phyloP scores from a whole-genome alignment of 2,329 filamentous ascomycete genomes.

The Aspergillus fructus region DNA sequence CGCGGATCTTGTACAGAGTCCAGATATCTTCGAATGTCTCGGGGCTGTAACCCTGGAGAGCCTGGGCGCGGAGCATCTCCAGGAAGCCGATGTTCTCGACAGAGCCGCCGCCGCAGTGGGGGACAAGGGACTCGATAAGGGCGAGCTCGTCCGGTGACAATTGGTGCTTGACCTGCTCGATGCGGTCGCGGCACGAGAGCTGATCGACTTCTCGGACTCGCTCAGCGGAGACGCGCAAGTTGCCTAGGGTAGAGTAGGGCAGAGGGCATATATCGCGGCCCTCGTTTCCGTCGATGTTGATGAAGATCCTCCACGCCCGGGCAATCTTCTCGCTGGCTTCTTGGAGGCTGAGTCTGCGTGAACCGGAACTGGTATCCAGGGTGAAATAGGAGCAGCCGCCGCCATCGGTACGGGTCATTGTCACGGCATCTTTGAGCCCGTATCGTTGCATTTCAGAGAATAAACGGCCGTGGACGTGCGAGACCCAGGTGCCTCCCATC shows the following conservation, averaged over 20 bases:
- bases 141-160: slow-evolving; percentile 44
- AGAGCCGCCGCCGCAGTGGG: slow-evolving; percentile 45
- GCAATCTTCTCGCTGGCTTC: too few species aligned
- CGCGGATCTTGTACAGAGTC: too few species aligned
- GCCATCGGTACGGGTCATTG: too few species aligned
- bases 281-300: too few species aligned
- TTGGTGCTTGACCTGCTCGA: slow-evolving; percentile 40
- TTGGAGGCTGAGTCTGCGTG: too few species aligned
- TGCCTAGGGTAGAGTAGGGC: too few species aligned
- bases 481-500: slow-evolving; percentile 45
- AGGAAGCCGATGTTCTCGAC: slow-evolving; percentile 47
- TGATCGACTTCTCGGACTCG: background rate
- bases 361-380: too few species aligned
- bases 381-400: too few species aligned
- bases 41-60: slow-evolving; percentile 43
- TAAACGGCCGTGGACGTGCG: background rate
- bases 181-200: slow-evolving; percentile 32
- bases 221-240: too few species aligned
- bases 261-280: too few species aligned
- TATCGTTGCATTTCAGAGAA: background rate
- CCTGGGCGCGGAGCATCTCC: slow-evolving; percentile 53
- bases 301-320: too few species aligned
- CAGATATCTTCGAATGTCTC: slow-evolving; percentile 5
- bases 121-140: slow-evolving; percentile 42
- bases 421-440: too few species aligned